Percentiles rank a stretch among this genome's conserved stretches.
Conservation (phyloP, 139 green algal species). For the Cymbomonas tetramitiformis region DNA sequence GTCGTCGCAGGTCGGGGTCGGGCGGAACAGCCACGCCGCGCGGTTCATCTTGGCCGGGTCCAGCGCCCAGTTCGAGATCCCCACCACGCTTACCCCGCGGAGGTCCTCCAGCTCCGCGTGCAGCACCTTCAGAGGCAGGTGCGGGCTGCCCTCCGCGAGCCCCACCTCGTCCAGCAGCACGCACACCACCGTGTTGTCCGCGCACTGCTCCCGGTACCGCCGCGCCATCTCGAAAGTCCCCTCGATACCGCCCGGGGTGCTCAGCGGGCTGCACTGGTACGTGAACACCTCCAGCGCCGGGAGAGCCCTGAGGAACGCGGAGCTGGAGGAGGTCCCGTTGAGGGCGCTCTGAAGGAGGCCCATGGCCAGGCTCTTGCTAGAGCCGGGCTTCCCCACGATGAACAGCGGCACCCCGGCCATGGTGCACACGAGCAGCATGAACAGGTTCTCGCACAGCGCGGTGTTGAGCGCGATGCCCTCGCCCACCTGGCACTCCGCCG, state of each 20-base stretch:
- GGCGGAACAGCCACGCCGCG: constrained; percentile 21
- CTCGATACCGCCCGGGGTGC: too few relatives aligned
- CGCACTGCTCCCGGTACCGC: too few relatives aligned
- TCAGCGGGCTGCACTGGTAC: too few relatives aligned
- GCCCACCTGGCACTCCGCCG: constrained; percentile 20
- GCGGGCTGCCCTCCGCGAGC: constrained; percentile 19
- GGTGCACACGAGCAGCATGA: constrained; percentile 26
- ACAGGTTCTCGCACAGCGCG: constrained; percentile 24
- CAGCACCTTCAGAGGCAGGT: constrained; percentile 32
- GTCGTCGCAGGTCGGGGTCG: constrained; percentile 16
- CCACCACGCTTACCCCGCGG: constrained; percentile 25
- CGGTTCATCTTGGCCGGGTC: constrained; percentile 33
- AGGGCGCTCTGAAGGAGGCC: constrained; percentile 23
- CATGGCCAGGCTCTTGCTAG: constrained; percentile 26
- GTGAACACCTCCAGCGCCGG: too few relatives aligned
- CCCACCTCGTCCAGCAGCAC: constrained; percentile 28
- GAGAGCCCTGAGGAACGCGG: too few relatives aligned
- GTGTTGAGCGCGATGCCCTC: constrained; percentile 12
- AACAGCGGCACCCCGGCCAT: constrained; percentile 26
- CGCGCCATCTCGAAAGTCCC: too few relatives aligned
- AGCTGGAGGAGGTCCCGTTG: too few relatives aligned
- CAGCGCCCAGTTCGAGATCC: constrained; percentile 32
- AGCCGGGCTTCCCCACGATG: constrained; percentile 25
- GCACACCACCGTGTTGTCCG: too few relatives aligned
- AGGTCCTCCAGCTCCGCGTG: too few relatives aligned